Evolutionary conservation across 2,329 filamentous ascomycete species (phyloP), one percentile per base, ranked within the genome.

Genomic region (Metarhizium brunneum): DNA sequence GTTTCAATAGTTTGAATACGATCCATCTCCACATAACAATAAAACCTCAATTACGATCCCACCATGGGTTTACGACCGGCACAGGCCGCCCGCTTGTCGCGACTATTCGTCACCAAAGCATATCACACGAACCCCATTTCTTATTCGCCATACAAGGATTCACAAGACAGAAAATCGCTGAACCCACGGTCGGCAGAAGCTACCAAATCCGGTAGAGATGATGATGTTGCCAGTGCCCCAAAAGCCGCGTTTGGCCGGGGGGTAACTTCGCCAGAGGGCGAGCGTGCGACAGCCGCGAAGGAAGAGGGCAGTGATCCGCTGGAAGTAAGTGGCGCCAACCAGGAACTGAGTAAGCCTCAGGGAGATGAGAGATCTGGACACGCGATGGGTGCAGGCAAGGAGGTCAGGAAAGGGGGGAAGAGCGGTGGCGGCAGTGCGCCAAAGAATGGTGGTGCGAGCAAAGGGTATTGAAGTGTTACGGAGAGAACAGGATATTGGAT

Each of bases 211-310:
- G 87, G 83, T 3, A 82, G 81, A 0, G 88, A 87, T 62, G 76
- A 84, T 49, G 76, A 81, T 47, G 71, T 73, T 13, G 78, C 84
- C 0, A 76, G 79, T 0, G 73, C 80, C 56, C 67, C 74, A 3
- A 76, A 84, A 47, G 79, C 84, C 0, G 86, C 90, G 1, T 95
- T 88, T 69, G 79, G 90, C 66, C 82, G 84, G 0, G 70, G 76
- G 55, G 82, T 81, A 67, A 92, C 87, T 30, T 73, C 77, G 20
- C 90, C 90, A 0, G 85, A 90, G 65, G 65, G 70, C 25, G 81
- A 83, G 70, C 79, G 73, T 61, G 60, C 70, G 6, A 62, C 69
- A 35, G 75, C 75, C 56, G 42, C 53, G 2, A 11, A 2, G 10
- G 50, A 56, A 42, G 53, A 53, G 30, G 61, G 62, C 38, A 55